Conservation (phyloP, 768 basidiomycete genomes). For the Mrakia frigida region DNA sequence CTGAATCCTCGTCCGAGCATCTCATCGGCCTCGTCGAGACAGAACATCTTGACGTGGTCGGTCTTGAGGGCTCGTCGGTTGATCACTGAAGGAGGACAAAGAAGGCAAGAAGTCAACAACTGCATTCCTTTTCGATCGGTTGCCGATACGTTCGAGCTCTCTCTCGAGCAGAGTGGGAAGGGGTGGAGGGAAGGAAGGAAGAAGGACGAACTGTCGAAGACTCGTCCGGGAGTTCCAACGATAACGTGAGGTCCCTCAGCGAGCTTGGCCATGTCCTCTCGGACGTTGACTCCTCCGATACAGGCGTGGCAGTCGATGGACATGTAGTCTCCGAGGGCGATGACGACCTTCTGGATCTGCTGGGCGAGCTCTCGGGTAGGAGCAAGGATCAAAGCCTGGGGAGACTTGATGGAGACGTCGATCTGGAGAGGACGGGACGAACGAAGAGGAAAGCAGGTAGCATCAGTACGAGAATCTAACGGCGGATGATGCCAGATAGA, state of each 20-base stretch:
- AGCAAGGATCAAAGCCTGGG: slow-evolving; percentile 91
- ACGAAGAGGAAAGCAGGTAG: neutral
- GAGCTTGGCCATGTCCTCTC: slow-evolving; percentile 94
- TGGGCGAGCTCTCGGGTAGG: slow-evolving; percentile 98
- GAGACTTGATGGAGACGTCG: slow-evolving; percentile 88
- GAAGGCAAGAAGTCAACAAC: neutral
- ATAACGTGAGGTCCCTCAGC: slow-evolving; percentile 97
- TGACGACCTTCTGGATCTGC: slow-evolving; percentile 96
- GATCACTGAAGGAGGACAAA: slow-evolving; percentile 58
- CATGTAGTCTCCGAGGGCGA: slow-evolving; percentile 97
- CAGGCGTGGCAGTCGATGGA: slow-evolving; percentile 98
- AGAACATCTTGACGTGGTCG: slow-evolving; percentile 77
- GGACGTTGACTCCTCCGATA: slow-evolving; percentile 94
- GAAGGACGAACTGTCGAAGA: slow-evolving; percentile 60
- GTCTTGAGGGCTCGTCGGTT: slow-evolving; percentile 85
- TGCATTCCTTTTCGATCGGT: neutral
- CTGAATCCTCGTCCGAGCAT: slow-evolving; percentile 97
- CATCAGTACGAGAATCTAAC: neutral
- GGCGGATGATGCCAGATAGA: no score
- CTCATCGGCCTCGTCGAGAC: slow-evolving; percentile 68
- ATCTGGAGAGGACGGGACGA: slow-evolving; percentile 50
- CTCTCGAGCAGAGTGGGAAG: neutral
- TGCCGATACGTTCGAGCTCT: no score
- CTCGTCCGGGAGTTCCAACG: slow-evolving; percentile 93
- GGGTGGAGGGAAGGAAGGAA: neutral